Conservation (phyloP, 164 flowering plant genomes). For the Nelumbo lutea region DNA sequence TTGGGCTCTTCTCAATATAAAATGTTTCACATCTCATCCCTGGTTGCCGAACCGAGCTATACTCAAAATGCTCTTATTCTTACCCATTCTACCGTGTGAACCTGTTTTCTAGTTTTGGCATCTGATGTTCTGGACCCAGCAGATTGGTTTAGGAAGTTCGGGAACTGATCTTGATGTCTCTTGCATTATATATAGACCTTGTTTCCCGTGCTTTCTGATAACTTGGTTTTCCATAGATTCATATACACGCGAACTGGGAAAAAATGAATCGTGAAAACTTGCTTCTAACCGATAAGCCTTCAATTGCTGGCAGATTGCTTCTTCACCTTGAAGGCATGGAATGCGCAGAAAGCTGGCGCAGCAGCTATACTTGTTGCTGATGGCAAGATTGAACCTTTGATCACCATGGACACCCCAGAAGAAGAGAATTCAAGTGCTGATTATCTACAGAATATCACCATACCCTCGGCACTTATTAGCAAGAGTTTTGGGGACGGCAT, state of each 20-base stretch:
- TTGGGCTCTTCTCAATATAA: no score
- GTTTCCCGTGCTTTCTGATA: background rate
- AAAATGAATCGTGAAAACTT: background rate
- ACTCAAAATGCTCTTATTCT: background rate
- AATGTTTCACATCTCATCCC: background rate
- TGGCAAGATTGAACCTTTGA: constrained; percentile 68
- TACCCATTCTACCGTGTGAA: background rate
- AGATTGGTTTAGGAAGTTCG: background rate
- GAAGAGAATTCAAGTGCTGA: constrained; percentile 57
- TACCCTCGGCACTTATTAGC: constrained; percentile 85
- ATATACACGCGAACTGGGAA: no score
- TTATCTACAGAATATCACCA: constrained; percentile 67
- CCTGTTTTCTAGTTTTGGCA: background rate
- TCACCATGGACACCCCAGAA: constrained; percentile 92
- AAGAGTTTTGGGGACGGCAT: constrained; percentile 74
- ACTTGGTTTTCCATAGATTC: background rate
- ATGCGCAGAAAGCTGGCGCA: constrained; percentile 87
- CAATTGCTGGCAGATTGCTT: constrained; percentile 60
- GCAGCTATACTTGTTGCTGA: constrained; percentile 92
- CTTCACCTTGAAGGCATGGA: constrained; percentile 93
- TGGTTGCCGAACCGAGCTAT: background rate
- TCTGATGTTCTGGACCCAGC: background rate
- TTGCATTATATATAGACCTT: background rate
- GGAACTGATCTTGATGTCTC: background rate
- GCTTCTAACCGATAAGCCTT: constrained; percentile 1